These are phyloP conservation scores for Claviceps fusiformis DNA, from an alignment of 2,329 filamentous ascomycete species.

Conservation along the genomic window DNA sequence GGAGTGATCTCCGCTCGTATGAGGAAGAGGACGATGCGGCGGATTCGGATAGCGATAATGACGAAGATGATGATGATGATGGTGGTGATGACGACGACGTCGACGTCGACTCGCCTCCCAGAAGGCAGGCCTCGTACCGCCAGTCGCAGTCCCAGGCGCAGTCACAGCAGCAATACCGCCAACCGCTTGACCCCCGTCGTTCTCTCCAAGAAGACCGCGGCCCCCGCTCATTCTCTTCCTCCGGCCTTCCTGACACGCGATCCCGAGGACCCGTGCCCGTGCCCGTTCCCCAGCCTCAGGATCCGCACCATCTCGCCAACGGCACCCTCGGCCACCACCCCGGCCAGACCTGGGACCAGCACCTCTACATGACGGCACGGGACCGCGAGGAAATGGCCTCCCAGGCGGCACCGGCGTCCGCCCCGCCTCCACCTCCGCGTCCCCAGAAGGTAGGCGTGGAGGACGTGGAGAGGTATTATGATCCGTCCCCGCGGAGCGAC, in stretches of 20 bases:
- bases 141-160: conserved; percentile 3
- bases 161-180: conserved; percentile 7
- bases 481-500: conserved; percentile 12
- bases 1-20: conserved; percentile 32
- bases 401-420: conserved; percentile 18
- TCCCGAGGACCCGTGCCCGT: conserved; percentile 8
- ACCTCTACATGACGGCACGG: conserved; percentile 7
- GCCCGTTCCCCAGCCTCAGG: conserved; percentile 5
- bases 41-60: conserved; percentile 18
- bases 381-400: conserved; percentile 17
- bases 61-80: conserved; percentile 20
- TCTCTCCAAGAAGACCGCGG: conserved; percentile 3
- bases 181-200: conserved; percentile 2
- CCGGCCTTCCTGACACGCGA: conserved; percentile 1
- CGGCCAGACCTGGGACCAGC: conserved; percentile 3
- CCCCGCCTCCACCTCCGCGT: conserved; percentile 23
- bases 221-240: not conserved
- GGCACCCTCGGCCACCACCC: conserved; percentile 12
- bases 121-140: not conserved
- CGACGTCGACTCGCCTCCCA: conserved; percentile 14
- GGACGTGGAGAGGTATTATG: conserved; percentile 21
- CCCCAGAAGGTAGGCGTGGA: conserved; percentile 23
- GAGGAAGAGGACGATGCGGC: conserved; percentile 24
- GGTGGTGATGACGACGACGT: conserved; percentile 21
- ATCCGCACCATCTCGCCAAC: conserved; percentile 10